Conservation (phyloP, 768 basidiomycete genomes). For the Lactarius hatsudake region DNA sequence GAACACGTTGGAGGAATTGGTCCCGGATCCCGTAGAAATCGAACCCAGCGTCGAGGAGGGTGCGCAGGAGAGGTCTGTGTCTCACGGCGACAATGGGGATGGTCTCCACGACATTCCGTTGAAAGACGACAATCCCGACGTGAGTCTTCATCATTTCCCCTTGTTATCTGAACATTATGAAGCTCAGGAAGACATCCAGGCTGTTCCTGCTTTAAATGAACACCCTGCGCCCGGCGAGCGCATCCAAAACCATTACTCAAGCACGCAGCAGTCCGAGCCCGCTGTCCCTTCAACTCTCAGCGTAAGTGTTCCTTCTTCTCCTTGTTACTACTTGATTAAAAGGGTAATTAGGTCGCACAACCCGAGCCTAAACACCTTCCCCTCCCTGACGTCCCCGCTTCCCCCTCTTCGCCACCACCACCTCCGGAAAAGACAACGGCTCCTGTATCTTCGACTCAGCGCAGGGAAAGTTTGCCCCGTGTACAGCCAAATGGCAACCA, state of each 20-base stretch:
- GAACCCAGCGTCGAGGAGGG: slow-evolving; percentile 7
- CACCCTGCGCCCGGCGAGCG: slow-evolving; percentile 6
- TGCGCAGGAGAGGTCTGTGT: not conserved
- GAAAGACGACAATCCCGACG: slow-evolving; percentile 1
- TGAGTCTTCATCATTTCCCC: slow-evolving; percentile 2
- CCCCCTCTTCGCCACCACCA: slow-evolving; percentile 18
- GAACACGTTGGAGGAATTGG: not conserved
- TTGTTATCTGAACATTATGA: slow-evolving; percentile 3
- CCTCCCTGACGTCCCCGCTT: slow-evolving; percentile 16
- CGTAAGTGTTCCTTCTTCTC: slow-evolving; percentile 3
- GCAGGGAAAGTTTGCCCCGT: slow-evolving; percentile 19
- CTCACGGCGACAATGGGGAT: not conserved
- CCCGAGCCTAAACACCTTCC: not conserved
- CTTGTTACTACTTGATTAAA: not conserved
- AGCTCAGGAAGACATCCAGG: slow-evolving; percentile 8
- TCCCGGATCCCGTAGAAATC: not conserved
- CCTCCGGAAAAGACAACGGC: slow-evolving; percentile 16
- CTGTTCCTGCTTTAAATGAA: slow-evolving; percentile 11
- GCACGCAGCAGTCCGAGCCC: slow-evolving; percentile 1
- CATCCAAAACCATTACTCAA: slow-evolving; percentile 1
- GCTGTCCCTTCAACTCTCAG: not conserved
- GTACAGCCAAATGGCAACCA: slow-evolving; percentile 18
- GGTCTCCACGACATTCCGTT: not conserved
- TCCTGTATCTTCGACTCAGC: not conserved
- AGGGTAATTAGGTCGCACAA: not conserved